A percentile compares a stretch with the other conserved stretches of the same genome.
phyloP scores from a whole-genome alignment of 2,329 filamentous ascomycete genomes.

The Graphilbum sp. region DNA sequence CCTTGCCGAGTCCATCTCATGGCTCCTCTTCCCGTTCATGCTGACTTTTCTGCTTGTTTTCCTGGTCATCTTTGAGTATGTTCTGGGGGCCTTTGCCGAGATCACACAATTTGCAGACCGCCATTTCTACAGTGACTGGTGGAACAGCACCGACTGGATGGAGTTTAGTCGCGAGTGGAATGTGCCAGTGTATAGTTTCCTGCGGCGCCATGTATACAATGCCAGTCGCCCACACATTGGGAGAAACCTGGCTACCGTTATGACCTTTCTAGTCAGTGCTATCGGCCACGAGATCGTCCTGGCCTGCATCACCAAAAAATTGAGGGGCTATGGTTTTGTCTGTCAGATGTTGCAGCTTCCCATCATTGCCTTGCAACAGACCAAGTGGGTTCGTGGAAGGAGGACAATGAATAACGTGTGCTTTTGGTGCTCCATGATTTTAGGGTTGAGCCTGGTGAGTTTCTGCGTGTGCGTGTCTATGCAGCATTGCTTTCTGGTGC shows the following conservation, averaged over 20 bases:
- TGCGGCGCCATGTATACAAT: constrained; percentile 84
- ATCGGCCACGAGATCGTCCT: constrained; percentile 90
- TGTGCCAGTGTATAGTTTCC: constrained; percentile 90
- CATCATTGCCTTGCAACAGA: constrained; percentile 81
- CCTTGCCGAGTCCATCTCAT: constrained; percentile 75
- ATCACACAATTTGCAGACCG: constrained; percentile 86
- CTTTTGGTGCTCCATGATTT: constrained; percentile 86
- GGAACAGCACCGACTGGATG: constrained; percentile 76
- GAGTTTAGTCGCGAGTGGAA: constrained; percentile 97
- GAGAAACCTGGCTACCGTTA: constrained; percentile 59
- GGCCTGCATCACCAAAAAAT: constrained; percentile 94
- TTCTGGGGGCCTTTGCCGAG: constrained; percentile 86
- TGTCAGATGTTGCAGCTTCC: constrained; percentile 96
- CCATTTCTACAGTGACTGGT: constrained; percentile 75
- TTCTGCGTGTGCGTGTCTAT: constrained; percentile 3
- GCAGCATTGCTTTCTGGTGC: not conserved
- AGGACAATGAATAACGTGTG: constrained; percentile 74
- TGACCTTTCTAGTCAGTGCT: constrained; percentile 84
- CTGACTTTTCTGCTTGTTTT: constrained; percentile 89
- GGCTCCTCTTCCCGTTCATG: constrained; percentile 95
- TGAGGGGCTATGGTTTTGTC: constrained; percentile 83
- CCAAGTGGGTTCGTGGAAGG: constrained; percentile 55
- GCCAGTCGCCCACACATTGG: constrained; percentile 65
- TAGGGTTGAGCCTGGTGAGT: constrained; percentile 65
- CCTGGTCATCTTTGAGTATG: constrained; percentile 95